A percentile compares a stretch with the other conserved stretches of the same genome.
phyloP scores from a whole-genome alignment of 768 basidiomycete genomes.

The Agaricus sinodeliciosus region DNA sequence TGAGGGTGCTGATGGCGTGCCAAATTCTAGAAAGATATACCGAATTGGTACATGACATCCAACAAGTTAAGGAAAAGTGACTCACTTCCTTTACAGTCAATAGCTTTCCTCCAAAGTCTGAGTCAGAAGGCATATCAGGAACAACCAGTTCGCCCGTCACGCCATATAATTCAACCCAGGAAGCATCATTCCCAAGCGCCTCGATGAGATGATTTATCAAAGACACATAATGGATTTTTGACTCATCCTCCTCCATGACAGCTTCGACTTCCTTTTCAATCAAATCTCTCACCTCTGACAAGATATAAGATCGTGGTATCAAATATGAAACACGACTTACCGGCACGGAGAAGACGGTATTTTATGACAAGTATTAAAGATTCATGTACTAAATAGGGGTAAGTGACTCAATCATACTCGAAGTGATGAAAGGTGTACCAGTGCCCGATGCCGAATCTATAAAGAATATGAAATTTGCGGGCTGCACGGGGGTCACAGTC shows the following conservation, averaged over 20 bases:
- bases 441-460: slow-evolving; percentile 59
- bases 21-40: slow-evolving; percentile 27
- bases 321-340: slow-evolving; percentile 28
- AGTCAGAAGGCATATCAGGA: slow-evolving; percentile 31
- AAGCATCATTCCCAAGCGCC: slow-evolving; percentile 52
- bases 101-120: slow-evolving; percentile 23
- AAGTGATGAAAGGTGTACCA: slow-evolving; percentile 32
- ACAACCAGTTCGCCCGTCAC: slow-evolving; percentile 65
- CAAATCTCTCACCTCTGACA: slow-evolving; percentile 62
- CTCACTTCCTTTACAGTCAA: slow-evolving; percentile 26
- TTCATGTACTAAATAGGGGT: slow-evolving; percentile 46
- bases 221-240: slow-evolving; percentile 31
- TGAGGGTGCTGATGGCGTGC: slow-evolving; percentile 28
- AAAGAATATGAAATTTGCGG: slow-evolving; percentile 76
- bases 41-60: neutral
- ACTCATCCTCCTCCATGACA: slow-evolving; percentile 30
- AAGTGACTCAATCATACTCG: slow-evolving; percentile 3
- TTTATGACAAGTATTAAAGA: slow-evolving; percentile 56
- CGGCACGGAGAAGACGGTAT: slow-evolving; percentile 81
- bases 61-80: neutral
- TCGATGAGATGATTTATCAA: slow-evolving; percentile 46
- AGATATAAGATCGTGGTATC: neutral
- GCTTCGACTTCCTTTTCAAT: slow-evolving; percentile 44
- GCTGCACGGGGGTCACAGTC: slow-evolving; percentile 71
- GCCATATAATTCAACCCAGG: slow-evolving; percentile 66